phyloP scores from a whole-genome alignment of 352 stramenopile genomes.

The Pythium myriotylum region DNA sequence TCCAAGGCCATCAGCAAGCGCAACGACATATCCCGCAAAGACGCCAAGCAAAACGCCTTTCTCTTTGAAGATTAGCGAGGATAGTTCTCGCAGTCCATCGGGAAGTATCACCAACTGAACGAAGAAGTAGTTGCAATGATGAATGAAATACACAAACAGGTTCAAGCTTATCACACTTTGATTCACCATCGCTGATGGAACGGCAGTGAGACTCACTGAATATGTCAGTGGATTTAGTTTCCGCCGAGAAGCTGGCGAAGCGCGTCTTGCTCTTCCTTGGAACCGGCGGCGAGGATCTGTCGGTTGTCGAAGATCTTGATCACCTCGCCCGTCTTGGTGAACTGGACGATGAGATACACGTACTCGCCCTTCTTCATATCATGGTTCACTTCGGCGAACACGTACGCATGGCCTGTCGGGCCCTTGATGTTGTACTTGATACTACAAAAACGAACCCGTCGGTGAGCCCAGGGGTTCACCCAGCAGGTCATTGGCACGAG shows the following conservation, averaged over 20 bases:
- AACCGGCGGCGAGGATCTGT: conserved; percentile 75
- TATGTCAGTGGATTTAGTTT: conserved; percentile 22
- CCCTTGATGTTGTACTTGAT: conserved; percentile 97
- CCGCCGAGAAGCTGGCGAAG: conserved; percentile 74
- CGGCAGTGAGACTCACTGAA: not conserved
- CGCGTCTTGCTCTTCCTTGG: conserved; percentile 79
- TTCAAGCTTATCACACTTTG: not conserved
- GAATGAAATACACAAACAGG: no score
- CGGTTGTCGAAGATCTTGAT: conserved; percentile 94
- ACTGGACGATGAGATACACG: conserved; percentile 95
- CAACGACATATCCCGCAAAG: conserved; percentile 59
- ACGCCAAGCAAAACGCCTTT: conserved; percentile 62
- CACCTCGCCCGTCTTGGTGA: conserved; percentile 89
- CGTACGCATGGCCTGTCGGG: conserved; percentile 74
- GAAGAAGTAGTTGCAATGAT: not conserved
- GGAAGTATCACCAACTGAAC: not conserved
- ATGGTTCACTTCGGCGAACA: conserved; percentile 93
- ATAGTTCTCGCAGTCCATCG: not conserved
- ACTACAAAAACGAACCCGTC: conserved; percentile 31
- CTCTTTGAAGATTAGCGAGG: conserved; percentile 54
- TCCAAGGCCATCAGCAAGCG: conserved; percentile 55
- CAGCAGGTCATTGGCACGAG: not conserved
- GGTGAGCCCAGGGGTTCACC: not conserved
- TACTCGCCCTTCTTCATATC: conserved; percentile 94
- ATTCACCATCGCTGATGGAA: not conserved